Conservation (phyloP, 257 asterid species). For the Euphrasia confusa region DNA sequence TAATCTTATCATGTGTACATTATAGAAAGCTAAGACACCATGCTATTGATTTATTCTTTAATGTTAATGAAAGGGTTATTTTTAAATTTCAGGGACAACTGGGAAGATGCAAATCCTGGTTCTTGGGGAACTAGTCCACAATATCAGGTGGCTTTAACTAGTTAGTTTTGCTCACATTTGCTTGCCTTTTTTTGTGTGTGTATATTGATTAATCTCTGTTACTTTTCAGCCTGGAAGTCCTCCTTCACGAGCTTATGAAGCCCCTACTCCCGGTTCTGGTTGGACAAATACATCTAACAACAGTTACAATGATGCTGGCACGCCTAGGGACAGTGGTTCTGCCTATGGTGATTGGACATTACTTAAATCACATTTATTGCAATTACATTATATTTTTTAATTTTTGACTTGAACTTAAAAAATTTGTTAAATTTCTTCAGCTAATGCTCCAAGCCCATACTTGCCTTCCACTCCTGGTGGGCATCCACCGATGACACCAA, state of each 20-base stretch:
- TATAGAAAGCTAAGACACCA: background rate
- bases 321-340: slow-evolving; percentile 76
- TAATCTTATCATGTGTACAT: too few relatives aligned
- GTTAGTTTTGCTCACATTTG: slow-evolving; percentile 2
- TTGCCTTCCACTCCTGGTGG: slow-evolving; percentile 74
- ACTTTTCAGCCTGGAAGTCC: slow-evolving; percentile 75
- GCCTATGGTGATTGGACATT: slow-evolving; percentile 57
- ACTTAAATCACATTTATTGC: slow-evolving; percentile 1
- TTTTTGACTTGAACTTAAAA: background rate
- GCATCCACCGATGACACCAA: too few relatives aligned
- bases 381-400: background rate
- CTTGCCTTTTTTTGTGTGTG: background rate
- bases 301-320: slow-evolving; percentile 71
- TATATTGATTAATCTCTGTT: slow-evolving; percentile 8
- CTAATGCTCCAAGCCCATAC: slow-evolving; percentile 97
- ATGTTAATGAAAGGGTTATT: slow-evolving; percentile 21
- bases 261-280: slow-evolving; percentile 97
- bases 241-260: slow-evolving; percentile 79
- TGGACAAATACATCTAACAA: slow-evolving; percentile 59
- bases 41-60: slow-evolving; percentile 10
- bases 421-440: slow-evolving; percentile 34
- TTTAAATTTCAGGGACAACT: slow-evolving; percentile 61
- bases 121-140: slow-evolving; percentile 97
- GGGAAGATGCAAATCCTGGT: slow-evolving; percentile 98
- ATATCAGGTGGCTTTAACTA: slow-evolving; percentile 55